Evolutionary conservation across 1,284 basidiomycete genomes (phyloP), one percentile per base, ranked within the genome.

Genomic region (Macrocystidia cucumis): DNA sequence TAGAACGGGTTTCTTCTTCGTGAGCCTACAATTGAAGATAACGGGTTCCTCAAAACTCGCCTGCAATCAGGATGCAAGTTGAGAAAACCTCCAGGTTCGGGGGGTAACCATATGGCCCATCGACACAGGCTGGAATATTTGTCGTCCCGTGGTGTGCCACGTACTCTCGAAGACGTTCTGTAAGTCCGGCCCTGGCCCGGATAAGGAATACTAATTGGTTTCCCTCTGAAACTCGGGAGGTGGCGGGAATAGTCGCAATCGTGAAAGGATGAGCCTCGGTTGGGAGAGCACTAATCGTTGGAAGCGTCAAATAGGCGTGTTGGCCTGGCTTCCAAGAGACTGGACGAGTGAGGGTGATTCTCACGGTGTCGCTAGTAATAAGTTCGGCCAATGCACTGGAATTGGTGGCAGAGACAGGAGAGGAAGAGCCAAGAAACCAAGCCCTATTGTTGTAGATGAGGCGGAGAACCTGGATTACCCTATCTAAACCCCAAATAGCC

Each of bases 181-280:
- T 58, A 42, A 60, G 52, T 2, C 57, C 56, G 33, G 43, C 43
- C 35, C 51, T 43, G 31, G 48, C 49, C 30, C 52, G 48, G 37
- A 60, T 52, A 19, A 58, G 44, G 35, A 57, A 57, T 14, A 54
- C 46, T 2, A 52, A 43, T 27, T 49, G 45, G 16, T 37, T 37
- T 27, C 48, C 44, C 34, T 49, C 50, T 16, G 41, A 43, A 8
- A 38, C 34, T 17, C 22, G 27, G 19, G 12, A 12, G 16, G 25
- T n/a, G 35, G 33, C 29, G 21, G 56, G 51, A 25, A 59, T 52
- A 38, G 50, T 56, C 22, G 57, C 51, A 36, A 60, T 60, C 12
- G 52, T 55, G 40, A 60, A 60, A 13, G 57, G 57, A 40, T 59
- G 57, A 12, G 56, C 52, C 40, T 59, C 57, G n/a, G 50, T 52